Evolutionary conservation across 176 grass and related monocot genomes (phyloP).

Genomic region (Secale cereale): DNA sequence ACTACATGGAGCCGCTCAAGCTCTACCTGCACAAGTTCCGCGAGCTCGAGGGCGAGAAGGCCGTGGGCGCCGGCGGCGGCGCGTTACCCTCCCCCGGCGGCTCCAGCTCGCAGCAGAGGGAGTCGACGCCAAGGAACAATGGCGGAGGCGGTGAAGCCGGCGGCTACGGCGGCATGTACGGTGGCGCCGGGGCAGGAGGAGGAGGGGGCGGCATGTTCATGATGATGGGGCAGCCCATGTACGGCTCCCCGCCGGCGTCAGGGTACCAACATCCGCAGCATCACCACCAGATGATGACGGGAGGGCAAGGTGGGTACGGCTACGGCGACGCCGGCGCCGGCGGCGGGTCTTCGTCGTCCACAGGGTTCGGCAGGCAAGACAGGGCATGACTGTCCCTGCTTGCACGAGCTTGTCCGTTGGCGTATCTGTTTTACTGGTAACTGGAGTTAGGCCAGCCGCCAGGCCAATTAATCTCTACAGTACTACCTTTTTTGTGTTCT

Average conservation of each 20-base stretch:
- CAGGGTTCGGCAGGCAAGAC: conserved; percentile 49
- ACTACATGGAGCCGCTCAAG: conserved; percentile 94
- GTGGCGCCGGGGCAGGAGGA: neutral
- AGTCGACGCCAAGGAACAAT: conserved; percentile 20
- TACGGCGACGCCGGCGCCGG: conserved; percentile 24
- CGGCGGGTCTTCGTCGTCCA: conserved; percentile 42
- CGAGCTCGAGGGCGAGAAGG: conserved; percentile 91
- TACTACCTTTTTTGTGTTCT: neutral
- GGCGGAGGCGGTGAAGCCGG: neutral
- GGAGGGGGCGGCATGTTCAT: conserved; percentile 32
- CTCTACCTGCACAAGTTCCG: conserved; percentile 91
- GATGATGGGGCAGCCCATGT: conserved; percentile 77
- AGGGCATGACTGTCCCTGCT: conserved; percentile 23
- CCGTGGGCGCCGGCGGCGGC: neutral
- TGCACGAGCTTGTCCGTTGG: conserved; percentile 22
- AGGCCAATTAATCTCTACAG: conserved; percentile 15
- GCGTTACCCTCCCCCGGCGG: neutral
- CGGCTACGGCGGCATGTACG: conserved; percentile 44
- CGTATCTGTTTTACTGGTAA: conserved; percentile 22
- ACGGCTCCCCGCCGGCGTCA: conserved; percentile 35
- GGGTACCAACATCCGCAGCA: conserved; percentile 43
- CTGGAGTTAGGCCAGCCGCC: neutral
- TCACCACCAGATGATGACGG: conserved; percentile 63
- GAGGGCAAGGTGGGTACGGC: conserved; percentile 37
- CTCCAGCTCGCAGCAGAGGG: neutral